Conservation (phyloP, 345 rosid genomes). For the Erysimum cheiranthoides region DNA sequence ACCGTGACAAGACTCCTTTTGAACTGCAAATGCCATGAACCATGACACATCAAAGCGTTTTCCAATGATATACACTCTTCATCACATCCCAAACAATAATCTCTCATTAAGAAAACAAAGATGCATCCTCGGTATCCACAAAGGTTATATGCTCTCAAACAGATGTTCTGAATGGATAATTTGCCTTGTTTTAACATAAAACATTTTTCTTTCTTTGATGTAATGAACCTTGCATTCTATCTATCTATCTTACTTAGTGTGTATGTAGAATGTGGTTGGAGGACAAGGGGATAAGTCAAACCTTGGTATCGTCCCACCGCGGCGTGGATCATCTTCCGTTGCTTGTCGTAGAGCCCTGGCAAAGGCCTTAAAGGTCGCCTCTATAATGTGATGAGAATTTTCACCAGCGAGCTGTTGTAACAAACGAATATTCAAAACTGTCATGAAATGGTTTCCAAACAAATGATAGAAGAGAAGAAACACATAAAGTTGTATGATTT, state of each 20-base stretch:
- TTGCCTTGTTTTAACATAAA: neutral
- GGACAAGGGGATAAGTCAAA: constrained; percentile 37
- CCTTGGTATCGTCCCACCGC: constrained; percentile 88
- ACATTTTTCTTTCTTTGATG: neutral
- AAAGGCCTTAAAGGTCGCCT: constrained; percentile 97
- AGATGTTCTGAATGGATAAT: neutral
- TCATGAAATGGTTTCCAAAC: neutral
- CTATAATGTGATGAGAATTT: constrained; percentile 92
- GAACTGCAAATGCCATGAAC: constrained; percentile 62
- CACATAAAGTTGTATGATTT: neutral
- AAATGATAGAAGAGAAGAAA: constrained; percentile 4
- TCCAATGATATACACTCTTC: neutral
- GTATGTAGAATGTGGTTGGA: neutral
- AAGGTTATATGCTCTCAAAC: neutral
- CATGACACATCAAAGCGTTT: constrained; percentile 7
- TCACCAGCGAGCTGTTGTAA: constrained; percentile 78
- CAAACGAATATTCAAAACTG: neutral
- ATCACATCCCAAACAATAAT: neutral
- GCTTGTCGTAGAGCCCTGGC: constrained; percentile 97
- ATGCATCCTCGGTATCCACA: constrained; percentile 18
- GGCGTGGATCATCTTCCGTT: constrained; percentile 76
- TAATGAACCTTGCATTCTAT: neutral
- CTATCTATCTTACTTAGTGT: neutral
- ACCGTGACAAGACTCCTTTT: constrained; percentile 78
- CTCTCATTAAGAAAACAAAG: constrained; percentile 3